Evolutionary conservation across 257 asterid genomes (phyloP).

Genomic region (Solanum ahanhuiri): DNA sequence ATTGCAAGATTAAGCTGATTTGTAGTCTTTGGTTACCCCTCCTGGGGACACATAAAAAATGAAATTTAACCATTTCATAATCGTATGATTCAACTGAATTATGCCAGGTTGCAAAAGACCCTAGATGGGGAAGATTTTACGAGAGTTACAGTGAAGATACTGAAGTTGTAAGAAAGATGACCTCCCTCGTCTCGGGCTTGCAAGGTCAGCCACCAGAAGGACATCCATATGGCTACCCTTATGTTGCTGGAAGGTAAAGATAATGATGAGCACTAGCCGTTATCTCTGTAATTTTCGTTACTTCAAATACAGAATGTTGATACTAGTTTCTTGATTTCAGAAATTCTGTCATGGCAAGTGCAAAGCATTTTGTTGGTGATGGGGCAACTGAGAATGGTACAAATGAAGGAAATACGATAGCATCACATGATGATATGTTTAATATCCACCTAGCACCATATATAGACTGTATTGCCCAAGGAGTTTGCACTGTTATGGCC

Average conservation of each 20-base stretch:
- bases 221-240: constrained; percentile 82
- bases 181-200: constrained; percentile 70
- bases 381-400: constrained; percentile 72
- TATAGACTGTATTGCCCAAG: constrained; percentile 62
- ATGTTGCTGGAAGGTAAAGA: constrained; percentile 76
- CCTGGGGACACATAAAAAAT: not conserved
- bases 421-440: constrained; percentile 59
- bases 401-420: constrained; percentile 66
- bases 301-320: not conserved
- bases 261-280: not conserved
- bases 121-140: constrained; percentile 97
- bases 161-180: constrained; percentile 69
- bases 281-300: not conserved
- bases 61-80: not conserved
- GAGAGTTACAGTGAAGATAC: constrained; percentile 90
- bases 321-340: constrained; percentile 33
- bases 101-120: constrained; percentile 74
- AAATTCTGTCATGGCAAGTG: constrained; percentile 64
- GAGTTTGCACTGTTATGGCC: constrained; percentile 87
- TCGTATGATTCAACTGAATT: not conserved
- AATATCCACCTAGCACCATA: constrained; percentile 74
- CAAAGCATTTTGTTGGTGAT: constrained; percentile 93
- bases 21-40: not conserved
- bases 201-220: constrained; percentile 93
- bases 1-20: not conserved